Conservation (phyloP, 129 eudicot species). For the carrot (Daucus carota) region DH1_v3.0 NC_030386.2:37837501-37838000, state of each 20-base stretch:
- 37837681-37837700: background rate
- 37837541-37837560: slow-evolving; percentile 9
- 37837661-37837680: too few relatives aligned
- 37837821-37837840: background rate
- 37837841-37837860: background rate
- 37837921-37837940: too few relatives aligned
- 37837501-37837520: slow-evolving; percentile 11
- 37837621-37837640: slow-evolving; percentile 9
- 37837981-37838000: too few relatives aligned
- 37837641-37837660: background rate
- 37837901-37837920: background rate
- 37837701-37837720: background rate
- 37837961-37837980: too few relatives aligned
- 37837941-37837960: too few relatives aligned
- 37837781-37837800: background rate
- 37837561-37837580: background rate
- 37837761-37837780: slow-evolving; percentile 3
- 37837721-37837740: background rate
- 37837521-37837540: slow-evolving; percentile 10
- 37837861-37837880: background rate
- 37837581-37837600: background rate
- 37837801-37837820: background rate
- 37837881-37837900: background rate
- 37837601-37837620: background rate
- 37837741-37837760: background rate